Percentiles rank a stretch among this genome's conserved stretches.
phyloP scores from a whole-genome alignment of 345 rosid genomes.

The Turritis glabra region DNA sequence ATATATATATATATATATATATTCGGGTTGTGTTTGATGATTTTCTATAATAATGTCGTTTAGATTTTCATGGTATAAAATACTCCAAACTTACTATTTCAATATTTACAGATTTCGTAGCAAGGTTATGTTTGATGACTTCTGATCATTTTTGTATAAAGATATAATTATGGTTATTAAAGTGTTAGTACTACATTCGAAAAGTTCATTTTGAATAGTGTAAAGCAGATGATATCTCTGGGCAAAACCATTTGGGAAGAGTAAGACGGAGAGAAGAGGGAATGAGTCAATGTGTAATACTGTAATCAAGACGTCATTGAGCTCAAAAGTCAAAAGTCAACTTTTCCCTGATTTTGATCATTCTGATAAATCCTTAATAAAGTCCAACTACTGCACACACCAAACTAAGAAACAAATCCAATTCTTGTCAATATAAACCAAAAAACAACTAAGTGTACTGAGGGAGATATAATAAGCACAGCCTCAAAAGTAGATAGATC shows the following conservation, averaged over 20 bases:
- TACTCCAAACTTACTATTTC: background rate
- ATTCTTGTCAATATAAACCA: constrained; percentile 10
- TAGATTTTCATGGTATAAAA: background rate
- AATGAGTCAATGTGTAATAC: background rate
- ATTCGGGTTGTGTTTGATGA: background rate
- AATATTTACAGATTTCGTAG: background rate
- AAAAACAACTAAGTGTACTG: constrained; percentile 14
- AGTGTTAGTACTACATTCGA: background rate
- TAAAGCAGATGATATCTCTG: background rate
- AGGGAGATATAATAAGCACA: constrained; percentile 32
- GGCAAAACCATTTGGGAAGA: background rate
- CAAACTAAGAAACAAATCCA: background rate
- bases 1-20: too few species aligned
- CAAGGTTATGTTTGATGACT: background rate
- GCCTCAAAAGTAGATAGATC: constrained; percentile 30
- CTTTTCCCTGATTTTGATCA: background rate
- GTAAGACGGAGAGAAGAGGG: background rate
- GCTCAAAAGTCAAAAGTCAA: background rate
- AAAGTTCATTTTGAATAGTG: background rate
- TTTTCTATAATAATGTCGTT: background rate
- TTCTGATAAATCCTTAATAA: background rate
- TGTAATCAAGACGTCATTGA: background rate
- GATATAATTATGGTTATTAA: background rate
- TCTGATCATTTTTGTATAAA: background rate
- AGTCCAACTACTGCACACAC: background rate